Evolutionary conservation across 192 early-diverging fungal genomes (phyloP).

Genomic region (Geranomyces variabilis): DNA sequence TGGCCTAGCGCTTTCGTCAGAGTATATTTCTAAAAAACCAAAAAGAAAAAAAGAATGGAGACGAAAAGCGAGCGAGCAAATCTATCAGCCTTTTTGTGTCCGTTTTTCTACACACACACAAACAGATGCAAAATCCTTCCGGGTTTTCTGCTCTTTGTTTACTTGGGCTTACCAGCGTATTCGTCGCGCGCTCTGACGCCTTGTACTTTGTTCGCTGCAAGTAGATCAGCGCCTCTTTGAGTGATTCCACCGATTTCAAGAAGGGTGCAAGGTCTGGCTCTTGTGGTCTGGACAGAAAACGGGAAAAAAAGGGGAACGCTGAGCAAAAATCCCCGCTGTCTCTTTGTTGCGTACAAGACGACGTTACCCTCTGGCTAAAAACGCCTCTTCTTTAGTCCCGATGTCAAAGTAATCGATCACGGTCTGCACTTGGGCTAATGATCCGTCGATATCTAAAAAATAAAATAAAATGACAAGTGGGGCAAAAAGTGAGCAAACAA

Average conservation of each 20-base stretch:
- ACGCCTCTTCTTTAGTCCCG: slow-evolving; percentile 65
- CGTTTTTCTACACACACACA: too few species aligned
- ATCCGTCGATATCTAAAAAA: slow-evolving; percentile 69
- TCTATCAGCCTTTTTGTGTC: too few species aligned
- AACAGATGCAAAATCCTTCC: too few species aligned
- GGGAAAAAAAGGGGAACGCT: not conserved
- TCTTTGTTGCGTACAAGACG: too few species aligned
- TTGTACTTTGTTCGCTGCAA: slow-evolving; percentile 45
- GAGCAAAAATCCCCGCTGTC: too few species aligned
- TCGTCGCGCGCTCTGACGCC: slow-evolving; percentile 38
- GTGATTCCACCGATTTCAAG: slow-evolving; percentile 59
- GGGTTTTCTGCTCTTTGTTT: too few species aligned
- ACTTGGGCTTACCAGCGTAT: slow-evolving; percentile 39
- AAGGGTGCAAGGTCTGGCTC: slow-evolving; percentile 61
- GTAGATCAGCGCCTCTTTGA: slow-evolving; percentile 50
- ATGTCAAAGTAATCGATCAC: slow-evolving; percentile 73
- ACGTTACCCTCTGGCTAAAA: slow-evolving; percentile 65
- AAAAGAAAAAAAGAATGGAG: too few species aligned
- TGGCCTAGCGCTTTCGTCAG: slow-evolving; percentile 54
- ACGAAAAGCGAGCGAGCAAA: too few species aligned
- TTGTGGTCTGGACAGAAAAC: slow-evolving; percentile 45
- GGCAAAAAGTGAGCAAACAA: not conserved
- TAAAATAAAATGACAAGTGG: not conserved
- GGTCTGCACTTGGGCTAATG: slow-evolving; percentile 60
- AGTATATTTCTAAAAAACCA: slow-evolving; percentile 30